Evolutionary conservation across 345 rosid species (phyloP).

Genomic region (Lepidium aucheri): DNA sequence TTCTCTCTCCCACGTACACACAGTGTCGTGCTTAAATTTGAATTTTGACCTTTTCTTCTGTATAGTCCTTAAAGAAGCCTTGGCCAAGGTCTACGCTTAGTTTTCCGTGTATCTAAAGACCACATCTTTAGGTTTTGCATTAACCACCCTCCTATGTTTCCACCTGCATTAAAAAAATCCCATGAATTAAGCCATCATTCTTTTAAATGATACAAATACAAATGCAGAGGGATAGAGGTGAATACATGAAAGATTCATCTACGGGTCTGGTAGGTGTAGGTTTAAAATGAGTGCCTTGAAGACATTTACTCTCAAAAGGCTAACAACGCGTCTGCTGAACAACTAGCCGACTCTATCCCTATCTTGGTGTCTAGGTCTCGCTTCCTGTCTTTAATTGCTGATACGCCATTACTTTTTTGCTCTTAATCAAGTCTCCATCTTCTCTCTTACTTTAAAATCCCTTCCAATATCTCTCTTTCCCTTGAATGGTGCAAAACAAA

Average conservation of each 20-base stretch:
- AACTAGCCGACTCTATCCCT: constrained; percentile 16
- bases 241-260: constrained; percentile 7
- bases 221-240: constrained; percentile 1
- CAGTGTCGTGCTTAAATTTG: constrained; percentile 15
- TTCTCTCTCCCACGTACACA: constrained; percentile 10
- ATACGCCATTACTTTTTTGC: constrained; percentile 1
- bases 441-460: constrained; percentile 1
- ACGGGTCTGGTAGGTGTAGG: constrained; percentile 20
- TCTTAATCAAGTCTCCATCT: constrained; percentile 6
- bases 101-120: constrained; percentile 6
- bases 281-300: not conserved
- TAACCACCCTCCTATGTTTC: constrained; percentile 4
- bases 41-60: constrained; percentile 14
- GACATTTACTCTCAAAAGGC: constrained; percentile 18
- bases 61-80: not conserved
- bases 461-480: constrained; percentile 11
- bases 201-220: not conserved
- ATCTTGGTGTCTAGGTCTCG: constrained; percentile 20
- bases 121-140: constrained; percentile 17
- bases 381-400: constrained; percentile 16
- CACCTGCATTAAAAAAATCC: constrained; percentile 14
- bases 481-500: constrained; percentile 4
- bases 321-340: constrained; percentile 10
- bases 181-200: constrained; percentile 7
- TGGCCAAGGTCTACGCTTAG: not conserved